Percentiles rank a stretch among this genome's conserved stretches.
Evolutionary conservation across 2,329 filamentous ascomycete genomes (phyloP).

Genomic region (Elsinoe australis): DNA sequence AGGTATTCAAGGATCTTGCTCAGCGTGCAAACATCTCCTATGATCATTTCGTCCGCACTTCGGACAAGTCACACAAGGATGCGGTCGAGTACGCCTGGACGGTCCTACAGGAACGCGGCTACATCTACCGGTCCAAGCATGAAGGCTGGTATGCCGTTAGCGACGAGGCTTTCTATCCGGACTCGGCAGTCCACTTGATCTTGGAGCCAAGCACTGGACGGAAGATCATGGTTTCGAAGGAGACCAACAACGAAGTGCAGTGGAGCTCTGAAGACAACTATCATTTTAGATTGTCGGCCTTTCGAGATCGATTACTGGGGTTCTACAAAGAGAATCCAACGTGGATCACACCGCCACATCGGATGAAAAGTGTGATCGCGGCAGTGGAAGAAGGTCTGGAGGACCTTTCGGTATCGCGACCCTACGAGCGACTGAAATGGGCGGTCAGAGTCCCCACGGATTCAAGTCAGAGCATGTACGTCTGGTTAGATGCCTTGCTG

Average conservation of each 20-base stretch:
- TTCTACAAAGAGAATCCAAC: constrained; percentile 71
- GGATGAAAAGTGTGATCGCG: constrained; percentile 70
- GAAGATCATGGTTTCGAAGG: constrained; percentile 72
- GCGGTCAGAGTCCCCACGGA: constrained; percentile 85
- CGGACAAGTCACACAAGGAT: constrained; percentile 69
- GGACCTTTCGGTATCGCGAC: constrained; percentile 84
- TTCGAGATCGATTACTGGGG: constrained; percentile 67
- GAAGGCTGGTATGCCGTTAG: constrained; percentile 95
- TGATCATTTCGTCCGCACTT: constrained; percentile 89
- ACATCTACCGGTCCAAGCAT: constrained; percentile 78
- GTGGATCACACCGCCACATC: constrained; percentile 64
- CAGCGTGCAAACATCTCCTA: constrained; percentile 60
- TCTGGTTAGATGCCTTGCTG: constrained; percentile 92
- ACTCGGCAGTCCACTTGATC: constrained; percentile 62
- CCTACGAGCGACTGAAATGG: constrained; percentile 70
- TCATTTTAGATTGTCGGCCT: constrained; percentile 81
- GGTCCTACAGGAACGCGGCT: constrained; percentile 64
- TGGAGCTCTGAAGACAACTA: constrained; percentile 93
- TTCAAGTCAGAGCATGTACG: constrained; percentile 82
- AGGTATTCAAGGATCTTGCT: constrained; percentile 71
- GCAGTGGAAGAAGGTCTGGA: constrained; percentile 71
- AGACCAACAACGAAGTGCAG: constrained; percentile 88
- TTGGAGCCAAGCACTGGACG: constrained; percentile 73
- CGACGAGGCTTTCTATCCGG: constrained; percentile 93
- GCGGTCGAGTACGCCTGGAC: constrained; percentile 88